Percentiles rank a stretch among this genome's conserved stretches.
phyloP scores from a whole-genome alignment of 2,329 filamentous ascomycete species.

The Neofusicoccum kwambonambiense region DNA sequence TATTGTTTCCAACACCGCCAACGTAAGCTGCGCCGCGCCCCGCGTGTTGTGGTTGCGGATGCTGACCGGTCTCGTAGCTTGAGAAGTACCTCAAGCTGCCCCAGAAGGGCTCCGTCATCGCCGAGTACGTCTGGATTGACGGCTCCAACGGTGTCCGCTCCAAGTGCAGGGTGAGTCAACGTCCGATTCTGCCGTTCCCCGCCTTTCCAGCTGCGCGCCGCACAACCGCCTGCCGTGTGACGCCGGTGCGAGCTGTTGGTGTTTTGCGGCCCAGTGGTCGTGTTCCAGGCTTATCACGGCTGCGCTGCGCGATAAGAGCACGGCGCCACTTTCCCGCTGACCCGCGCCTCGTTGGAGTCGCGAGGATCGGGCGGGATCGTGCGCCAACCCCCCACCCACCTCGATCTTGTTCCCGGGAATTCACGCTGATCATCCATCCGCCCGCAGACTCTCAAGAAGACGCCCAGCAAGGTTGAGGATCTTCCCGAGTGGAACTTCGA shows the following conservation, averaged over 20 bases:
- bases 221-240: constrained; percentile 17
- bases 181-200: constrained; percentile 20
- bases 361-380: constrained; percentile 12
- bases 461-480: constrained; percentile 59
- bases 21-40: constrained; percentile 35
- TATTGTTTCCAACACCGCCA: constrained; percentile 49
- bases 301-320: constrained; percentile 28
- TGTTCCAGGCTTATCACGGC: constrained; percentile 30
- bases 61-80: constrained; percentile 56
- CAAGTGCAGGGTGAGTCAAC: constrained; percentile 83
- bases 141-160: constrained; percentile 78
- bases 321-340: constrained; percentile 20
- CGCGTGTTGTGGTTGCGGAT: constrained; percentile 14
- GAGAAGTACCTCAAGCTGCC: constrained; percentile 88
- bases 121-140: constrained; percentile 98
- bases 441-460: constrained; percentile 61
- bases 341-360: constrained; percentile 9
- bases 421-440: constrained; percentile 1
- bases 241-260: background rate
- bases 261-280: background rate
- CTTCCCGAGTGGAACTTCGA: constrained; percentile 81
- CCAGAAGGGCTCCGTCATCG: constrained; percentile 85
- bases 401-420: constrained; percentile 18
- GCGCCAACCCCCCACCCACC: constrained; percentile 16
- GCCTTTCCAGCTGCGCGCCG: constrained; percentile 10